Conservation (phyloP, 1,284 basidiomycete species). For the Leccinum solheimii region DNA sequence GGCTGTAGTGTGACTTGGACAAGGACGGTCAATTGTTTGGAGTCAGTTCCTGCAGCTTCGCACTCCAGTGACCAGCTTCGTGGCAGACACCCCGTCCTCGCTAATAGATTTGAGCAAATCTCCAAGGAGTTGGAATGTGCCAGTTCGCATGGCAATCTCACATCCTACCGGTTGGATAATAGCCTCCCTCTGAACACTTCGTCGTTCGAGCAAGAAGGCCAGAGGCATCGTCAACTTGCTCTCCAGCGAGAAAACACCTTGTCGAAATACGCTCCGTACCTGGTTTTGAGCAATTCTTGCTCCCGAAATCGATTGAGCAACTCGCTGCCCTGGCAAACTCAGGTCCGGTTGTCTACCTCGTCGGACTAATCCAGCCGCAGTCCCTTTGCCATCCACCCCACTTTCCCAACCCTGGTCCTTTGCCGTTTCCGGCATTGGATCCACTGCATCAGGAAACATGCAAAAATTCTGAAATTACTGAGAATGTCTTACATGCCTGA, state of each 20-base stretch:
- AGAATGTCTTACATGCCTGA: too few relatives aligned
- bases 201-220: background rate
- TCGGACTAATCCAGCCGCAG: too few relatives aligned
- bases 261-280: background rate
- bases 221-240: background rate
- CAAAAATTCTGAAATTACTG: too few relatives aligned
- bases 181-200: background rate
- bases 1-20: slow-evolving; percentile 10
- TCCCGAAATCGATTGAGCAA: background rate
- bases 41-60: background rate
- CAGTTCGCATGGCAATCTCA: background rate
- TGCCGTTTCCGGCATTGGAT: too few relatives aligned
- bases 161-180: background rate
- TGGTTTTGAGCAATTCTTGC: background rate
- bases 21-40: slow-evolving; percentile 13
- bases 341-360: background rate
- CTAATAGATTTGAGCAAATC: background rate
- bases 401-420: too few relatives aligned
- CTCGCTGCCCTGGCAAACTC: background rate
- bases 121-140: background rate
- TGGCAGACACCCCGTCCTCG: background rate
- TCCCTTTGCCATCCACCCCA: too few relatives aligned
- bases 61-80: background rate
- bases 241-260: background rate
- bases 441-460: too few relatives aligned